Conservation (phyloP, 2,329 filamentous ascomycete species). For the Pezicula rhizophila region DNA sequence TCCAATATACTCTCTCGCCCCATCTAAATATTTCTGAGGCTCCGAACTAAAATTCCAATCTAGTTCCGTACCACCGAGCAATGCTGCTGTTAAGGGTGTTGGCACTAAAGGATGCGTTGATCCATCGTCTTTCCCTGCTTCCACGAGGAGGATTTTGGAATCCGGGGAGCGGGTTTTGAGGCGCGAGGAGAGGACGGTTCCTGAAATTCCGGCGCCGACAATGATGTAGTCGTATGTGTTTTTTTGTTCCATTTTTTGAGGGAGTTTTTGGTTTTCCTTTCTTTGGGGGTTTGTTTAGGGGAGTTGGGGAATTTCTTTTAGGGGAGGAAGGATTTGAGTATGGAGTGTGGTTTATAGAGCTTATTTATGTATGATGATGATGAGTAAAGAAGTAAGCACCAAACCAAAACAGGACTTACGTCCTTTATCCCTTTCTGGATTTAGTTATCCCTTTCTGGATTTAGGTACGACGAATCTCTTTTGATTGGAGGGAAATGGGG, state of each 20-base stretch:
- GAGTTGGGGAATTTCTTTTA: no score
- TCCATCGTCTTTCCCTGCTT: conserved; percentile 31
- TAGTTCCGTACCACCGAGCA: conserved; percentile 8
- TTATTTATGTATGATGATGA: no score
- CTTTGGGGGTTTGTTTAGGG: no score
- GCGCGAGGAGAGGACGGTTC: conserved; percentile 30
- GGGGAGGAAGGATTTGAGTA: no score
- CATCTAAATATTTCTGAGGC: conserved; percentile 20
- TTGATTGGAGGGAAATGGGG: no score
- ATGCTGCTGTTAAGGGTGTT: not conserved
- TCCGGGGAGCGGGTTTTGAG: conserved; percentile 22
- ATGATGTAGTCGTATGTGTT: conserved; percentile 28
- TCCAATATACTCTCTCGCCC: conserved; percentile 21
- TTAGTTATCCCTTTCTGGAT: no score
- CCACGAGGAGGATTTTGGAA: conserved; percentile 29
- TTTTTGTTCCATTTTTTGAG: not conserved
- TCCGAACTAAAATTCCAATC: conserved; percentile 30
- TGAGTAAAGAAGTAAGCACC: no score
- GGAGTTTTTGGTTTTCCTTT: no score
- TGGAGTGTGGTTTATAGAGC: no score
- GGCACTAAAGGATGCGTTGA: conserved; percentile 7
- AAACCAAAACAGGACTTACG: no score
- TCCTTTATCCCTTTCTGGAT: no score
- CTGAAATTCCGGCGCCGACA: conserved; percentile 32
- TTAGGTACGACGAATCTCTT: no score